phyloP scores from a whole-genome alignment of 805 yeast species.

The Brettanomyces naardenensis region DNA sequence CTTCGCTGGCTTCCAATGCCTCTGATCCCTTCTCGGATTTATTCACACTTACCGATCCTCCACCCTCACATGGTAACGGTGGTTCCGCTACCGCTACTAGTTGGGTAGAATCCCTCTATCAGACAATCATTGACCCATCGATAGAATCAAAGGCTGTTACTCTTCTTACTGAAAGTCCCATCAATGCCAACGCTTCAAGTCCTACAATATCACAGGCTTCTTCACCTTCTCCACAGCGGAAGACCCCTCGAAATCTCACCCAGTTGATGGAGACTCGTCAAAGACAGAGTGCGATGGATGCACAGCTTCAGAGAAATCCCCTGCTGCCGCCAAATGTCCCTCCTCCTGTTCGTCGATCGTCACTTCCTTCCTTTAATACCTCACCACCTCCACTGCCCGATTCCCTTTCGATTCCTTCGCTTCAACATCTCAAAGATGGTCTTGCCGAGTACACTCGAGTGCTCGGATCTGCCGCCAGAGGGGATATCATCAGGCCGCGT shows the following conservation, averaged over 20 bases:
- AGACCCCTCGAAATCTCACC: not conserved
- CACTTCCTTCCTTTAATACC: not conserved
- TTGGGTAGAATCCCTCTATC: constrained; percentile 3
- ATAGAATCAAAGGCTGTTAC: constrained; percentile 3
- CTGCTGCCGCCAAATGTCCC: not conserved
- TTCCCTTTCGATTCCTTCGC: constrained; percentile 1
- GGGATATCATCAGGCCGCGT: constrained; percentile 15
- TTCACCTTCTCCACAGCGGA: not conserved
- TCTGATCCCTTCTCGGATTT: constrained; percentile 1
- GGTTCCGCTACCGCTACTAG: not conserved
- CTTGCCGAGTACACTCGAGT: constrained; percentile 16
- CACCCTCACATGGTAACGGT: not conserved
- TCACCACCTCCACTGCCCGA: not conserved
- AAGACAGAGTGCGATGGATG: not conserved
- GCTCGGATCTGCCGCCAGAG: constrained; percentile 12
- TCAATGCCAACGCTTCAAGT: not conserved
- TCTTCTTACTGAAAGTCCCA: constrained; percentile 2
- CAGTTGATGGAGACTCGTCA: not conserved
- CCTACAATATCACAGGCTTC: constrained; percentile 3
- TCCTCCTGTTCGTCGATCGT: not conserved
- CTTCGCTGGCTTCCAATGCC: not conserved
- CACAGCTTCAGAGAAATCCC: not conserved
- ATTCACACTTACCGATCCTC: not conserved
- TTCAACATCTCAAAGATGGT: constrained; percentile 14
- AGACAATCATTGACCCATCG: constrained; percentile 3